These are phyloP conservation scores for Lophiotrema nucula DNA, from an alignment of 495 filamentous ascomycete genomes.

Conservation along the genomic window DNA sequence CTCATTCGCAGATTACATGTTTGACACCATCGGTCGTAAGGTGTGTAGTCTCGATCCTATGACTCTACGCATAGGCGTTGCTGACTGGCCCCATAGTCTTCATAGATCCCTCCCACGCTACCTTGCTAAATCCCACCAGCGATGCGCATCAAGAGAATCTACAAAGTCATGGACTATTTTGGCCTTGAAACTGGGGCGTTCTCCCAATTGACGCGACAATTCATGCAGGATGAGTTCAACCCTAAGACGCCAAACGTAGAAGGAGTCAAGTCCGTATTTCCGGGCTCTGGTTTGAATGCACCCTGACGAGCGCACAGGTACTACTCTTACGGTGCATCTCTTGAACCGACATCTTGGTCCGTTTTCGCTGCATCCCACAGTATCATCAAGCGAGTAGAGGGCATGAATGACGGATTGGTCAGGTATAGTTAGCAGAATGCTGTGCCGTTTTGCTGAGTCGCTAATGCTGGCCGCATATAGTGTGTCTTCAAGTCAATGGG, in stretches of 20 bases:
- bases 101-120: not conserved
- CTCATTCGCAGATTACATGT: conserved; percentile 76
- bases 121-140: not conserved
- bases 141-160: conserved; percentile 62
- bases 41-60: no score
- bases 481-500: conserved; percentile 82
- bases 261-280: conserved; percentile 64
- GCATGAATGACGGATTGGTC: conserved; percentile 86
- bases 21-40: conserved; percentile 67
- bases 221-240: conserved; percentile 85
- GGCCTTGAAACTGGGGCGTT: conserved; percentile 82
- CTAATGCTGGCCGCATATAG: conserved; percentile 42
- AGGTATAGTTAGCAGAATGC: conserved; percentile 23
- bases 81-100: no score
- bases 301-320: conserved; percentile 52
- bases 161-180: conserved; percentile 62
- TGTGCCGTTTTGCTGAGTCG: not conserved
- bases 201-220: conserved; percentile 73
- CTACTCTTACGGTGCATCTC: conserved; percentile 84
- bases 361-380: conserved; percentile 71
- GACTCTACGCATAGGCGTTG: no score
- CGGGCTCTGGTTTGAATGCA: no score
- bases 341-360: conserved; percentile 65
- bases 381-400: conserved; percentile 65
- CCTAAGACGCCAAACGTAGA: conserved; percentile 69